Percentiles rank a stretch among this genome's conserved stretches.
Conservation (phyloP, 1,139 yeast species). For the Saccharomycopsis phalli region DNA sequence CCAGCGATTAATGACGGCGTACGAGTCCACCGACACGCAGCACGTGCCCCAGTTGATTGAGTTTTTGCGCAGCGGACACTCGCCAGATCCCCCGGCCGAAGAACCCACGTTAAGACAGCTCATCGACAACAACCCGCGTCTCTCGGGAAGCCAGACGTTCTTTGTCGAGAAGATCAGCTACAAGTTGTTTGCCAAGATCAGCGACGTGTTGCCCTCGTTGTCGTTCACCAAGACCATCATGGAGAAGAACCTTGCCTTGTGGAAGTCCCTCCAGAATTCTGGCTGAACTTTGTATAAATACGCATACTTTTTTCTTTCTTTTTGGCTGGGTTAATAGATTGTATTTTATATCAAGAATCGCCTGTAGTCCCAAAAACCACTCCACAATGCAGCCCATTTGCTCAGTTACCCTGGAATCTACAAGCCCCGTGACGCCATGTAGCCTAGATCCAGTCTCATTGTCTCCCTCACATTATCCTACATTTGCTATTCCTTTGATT, state of each 20-base stretch:
- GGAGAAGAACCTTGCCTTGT: conserved; percentile 31
- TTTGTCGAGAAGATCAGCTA: conserved; percentile 77
- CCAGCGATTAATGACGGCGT: conserved; percentile 11
- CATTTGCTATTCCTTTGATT: too few species aligned
- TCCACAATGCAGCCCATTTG: too few species aligned
- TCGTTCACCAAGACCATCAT: conserved; percentile 38
- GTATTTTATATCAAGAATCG: too few species aligned
- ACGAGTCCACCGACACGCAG: conserved; percentile 20
- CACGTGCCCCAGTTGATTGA: conserved; percentile 2
- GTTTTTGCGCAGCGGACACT: conserved; percentile 23
- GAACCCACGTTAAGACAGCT: conserved; percentile 28
- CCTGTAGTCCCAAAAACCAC: too few species aligned
- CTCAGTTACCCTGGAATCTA: too few species aligned
- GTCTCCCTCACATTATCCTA: too few species aligned
- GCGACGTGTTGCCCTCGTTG: conserved; percentile 48
- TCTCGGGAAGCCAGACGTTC: conserved; percentile 74
- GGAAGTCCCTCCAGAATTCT: conserved; percentile 26
- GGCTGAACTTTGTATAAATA: background rate
- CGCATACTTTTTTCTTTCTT: background rate
- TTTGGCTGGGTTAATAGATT: background rate
- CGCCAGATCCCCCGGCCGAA: background rate
- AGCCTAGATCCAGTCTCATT: too few species aligned
- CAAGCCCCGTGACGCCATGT: too few species aligned
- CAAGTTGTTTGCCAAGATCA: conserved; percentile 61
- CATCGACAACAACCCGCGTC: conserved; percentile 38